Base-by-base conservation (phyloP, 768 basidiomycete genomes). In the Sporobolomyces phaffii region DNA sequence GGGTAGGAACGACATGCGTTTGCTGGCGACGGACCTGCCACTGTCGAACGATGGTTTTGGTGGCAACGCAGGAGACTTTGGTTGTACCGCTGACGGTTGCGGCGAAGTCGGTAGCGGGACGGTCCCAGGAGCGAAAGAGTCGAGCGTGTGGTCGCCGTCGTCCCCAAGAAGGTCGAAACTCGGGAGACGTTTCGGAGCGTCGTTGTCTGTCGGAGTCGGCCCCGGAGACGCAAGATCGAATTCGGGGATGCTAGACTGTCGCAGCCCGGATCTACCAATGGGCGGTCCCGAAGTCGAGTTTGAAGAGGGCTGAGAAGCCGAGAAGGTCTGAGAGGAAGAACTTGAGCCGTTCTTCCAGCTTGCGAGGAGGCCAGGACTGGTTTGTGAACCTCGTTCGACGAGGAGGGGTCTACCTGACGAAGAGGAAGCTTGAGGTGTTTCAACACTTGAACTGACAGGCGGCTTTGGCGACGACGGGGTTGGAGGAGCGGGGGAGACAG, bases 381-480 rank as follows among this genome's bases (percentile, higher is more conserved):
- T 75, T 64, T 75, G 74, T 26, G 68, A 70, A 9, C 38, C 65
- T 49, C 71, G 60, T 24, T 60, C 64, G 49, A 75, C 72, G 47
- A 73, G 60, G 2, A 26, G 33, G 24, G 49, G 52, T 22, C 47
- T 43, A 13, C 29, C 24, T n/a, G 31, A 20, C n/a, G 57, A 34
- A 20, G 45, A 31, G 41, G 44, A 5, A 38, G 15, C 34, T 6
- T 20, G 20, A 10, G n/a, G 24, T 11, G 53, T 26, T 22, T 45
- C 34, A 29, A 45, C 31, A n/a, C 45, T 26, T 2, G 33, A 24
- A 1, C 50, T 11, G 15, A 29, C 11, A 2, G 60, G 10, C 3
- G 53, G 26, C 3, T 28, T 9, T 13, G 59, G 26, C 14, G 50
- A 5, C 38, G 20, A 22, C 41, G 31, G 17, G 41, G 41, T 24